These are phyloP conservation scores for Eucalyptus erythrocorys DNA, from an alignment of 345 rosid species.

Conservation along the genomic window DNA sequence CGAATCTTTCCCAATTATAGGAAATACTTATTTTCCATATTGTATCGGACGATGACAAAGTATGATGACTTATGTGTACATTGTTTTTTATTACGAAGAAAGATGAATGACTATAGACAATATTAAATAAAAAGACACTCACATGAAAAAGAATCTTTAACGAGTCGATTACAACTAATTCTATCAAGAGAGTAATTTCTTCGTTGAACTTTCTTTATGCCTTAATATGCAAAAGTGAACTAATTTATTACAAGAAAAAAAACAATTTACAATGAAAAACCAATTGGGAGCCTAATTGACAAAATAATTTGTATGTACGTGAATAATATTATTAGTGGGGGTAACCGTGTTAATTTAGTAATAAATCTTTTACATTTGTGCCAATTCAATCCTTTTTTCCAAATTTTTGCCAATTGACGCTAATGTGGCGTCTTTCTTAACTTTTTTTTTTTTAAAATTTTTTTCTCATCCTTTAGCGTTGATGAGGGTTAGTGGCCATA, in stretches of 20 bases:
- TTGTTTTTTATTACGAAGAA: not conserved
- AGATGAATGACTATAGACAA: not conserved
- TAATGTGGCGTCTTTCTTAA: too few relatives aligned
- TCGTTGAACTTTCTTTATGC: not conserved
- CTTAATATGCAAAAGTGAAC: not conserved
- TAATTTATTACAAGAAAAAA: not conserved
- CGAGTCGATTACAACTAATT: not conserved
- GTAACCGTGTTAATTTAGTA: too few relatives aligned
- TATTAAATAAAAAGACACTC: not conserved
- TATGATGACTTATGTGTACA: not conserved
- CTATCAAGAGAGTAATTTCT: not conserved
- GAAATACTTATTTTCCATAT: not conserved
- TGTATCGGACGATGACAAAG: not conserved
- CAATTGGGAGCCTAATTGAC: not conserved
- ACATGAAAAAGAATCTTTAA: not conserved
- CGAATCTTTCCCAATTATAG: not conserved
- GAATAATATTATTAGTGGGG: not conserved
- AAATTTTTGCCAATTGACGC: too few relatives aligned
- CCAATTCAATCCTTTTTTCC: accelerated
- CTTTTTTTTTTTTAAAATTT: too few relatives aligned
- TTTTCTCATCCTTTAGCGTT: too few relatives aligned
- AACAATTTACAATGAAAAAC: not conserved
- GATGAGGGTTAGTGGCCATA: too few relatives aligned
- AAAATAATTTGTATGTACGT: not conserved
- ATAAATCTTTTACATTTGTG: too few relatives aligned